These are phyloP conservation scores for Candolleomyces aberdarensis DNA, from an alignment of 768 basidiomycete species.

Conservation along the genomic window DNA sequence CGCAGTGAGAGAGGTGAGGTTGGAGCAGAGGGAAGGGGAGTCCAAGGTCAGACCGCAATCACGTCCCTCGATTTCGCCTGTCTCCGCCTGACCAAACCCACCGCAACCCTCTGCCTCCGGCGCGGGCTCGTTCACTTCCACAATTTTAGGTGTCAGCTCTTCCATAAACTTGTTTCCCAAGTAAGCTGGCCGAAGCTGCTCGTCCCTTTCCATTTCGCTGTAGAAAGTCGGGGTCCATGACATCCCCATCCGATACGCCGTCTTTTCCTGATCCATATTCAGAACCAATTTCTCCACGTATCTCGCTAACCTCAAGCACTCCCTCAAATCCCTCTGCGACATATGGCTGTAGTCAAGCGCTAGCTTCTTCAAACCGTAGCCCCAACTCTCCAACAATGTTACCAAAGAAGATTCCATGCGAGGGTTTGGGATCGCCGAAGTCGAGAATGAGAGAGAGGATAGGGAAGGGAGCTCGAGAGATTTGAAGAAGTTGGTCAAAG, in stretches of 20 bases:
- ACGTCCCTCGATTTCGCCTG: no score
- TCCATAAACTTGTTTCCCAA: not conserved
- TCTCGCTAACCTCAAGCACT: not conserved
- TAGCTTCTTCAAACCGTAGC: not conserved
- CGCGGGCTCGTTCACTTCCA: not conserved
- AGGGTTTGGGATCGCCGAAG: not conserved
- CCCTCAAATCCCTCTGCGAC: not conserved
- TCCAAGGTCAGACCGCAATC: not conserved
- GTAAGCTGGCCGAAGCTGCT: not conserved
- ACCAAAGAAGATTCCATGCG: not conserved
- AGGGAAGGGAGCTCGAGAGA: not conserved
- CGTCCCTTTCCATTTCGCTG: not conserved
- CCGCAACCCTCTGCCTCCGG: no score
- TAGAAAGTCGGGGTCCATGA: not conserved
- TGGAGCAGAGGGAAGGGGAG: not conserved
- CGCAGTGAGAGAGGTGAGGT: not conserved
- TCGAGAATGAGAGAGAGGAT: not conserved
- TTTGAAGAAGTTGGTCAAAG: not conserved
- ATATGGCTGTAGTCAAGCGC: not conserved
- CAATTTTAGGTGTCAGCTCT: not conserved
- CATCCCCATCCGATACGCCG: not conserved
- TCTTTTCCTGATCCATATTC: not conserved
- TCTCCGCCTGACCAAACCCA: no score
- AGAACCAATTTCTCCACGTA: constrained; percentile 1
- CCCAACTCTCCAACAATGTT: not conserved